phyloP scores from a whole-genome alignment of 371 early-diverging fungal species.

The Apophysomyces sp. region DNA sequence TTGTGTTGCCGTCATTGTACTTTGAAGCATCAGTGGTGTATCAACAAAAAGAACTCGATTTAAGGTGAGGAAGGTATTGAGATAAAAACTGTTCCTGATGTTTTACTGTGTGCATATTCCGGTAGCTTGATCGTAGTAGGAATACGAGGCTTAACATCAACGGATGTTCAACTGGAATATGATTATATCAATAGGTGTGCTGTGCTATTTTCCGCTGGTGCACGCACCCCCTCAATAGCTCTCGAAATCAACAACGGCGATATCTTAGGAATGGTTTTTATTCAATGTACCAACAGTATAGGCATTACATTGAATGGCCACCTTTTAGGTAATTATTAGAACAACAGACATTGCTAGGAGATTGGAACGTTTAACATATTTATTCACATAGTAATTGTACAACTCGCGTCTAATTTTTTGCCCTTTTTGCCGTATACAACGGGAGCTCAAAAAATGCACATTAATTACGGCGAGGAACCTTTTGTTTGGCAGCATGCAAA shows the following conservation, averaged over 20 bases:
- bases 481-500: slow-evolving; percentile 18
- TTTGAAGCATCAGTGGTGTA: slow-evolving; percentile 27
- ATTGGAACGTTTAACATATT: not conserved
- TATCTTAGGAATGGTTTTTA: slow-evolving; percentile 21
- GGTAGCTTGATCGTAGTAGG: slow-evolving; percentile 20
- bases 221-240: not conserved
- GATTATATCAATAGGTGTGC: not conserved
- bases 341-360: not conserved
- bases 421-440: slow-evolving; percentile 14
- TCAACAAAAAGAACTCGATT: slow-evolving; percentile 8
- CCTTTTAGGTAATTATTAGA: slow-evolving; percentile 4
- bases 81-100: too few species aligned
- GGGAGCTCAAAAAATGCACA: slow-evolving; percentile 12
- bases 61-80: not conserved
- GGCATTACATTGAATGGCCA: slow-evolving; percentile 11
- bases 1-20: slow-evolving; percentile 29
- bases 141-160: slow-evolving; percentile 13
- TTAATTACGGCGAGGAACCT: slow-evolving; percentile 17
- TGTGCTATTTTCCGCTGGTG: not conserved
- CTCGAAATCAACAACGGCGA: slow-evolving; percentile 28
- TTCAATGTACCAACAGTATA: not conserved
- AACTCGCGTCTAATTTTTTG: slow-evolving; percentile 2
- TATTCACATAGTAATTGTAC: slow-evolving; percentile 4
- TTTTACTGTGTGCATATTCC: not conserved
- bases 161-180: slow-evolving; percentile 19